These are phyloP conservation scores for Lomentospora prolificans DNA, from an alignment of 2,329 filamentous ascomycete genomes.

Conservation along the genomic window DNA sequence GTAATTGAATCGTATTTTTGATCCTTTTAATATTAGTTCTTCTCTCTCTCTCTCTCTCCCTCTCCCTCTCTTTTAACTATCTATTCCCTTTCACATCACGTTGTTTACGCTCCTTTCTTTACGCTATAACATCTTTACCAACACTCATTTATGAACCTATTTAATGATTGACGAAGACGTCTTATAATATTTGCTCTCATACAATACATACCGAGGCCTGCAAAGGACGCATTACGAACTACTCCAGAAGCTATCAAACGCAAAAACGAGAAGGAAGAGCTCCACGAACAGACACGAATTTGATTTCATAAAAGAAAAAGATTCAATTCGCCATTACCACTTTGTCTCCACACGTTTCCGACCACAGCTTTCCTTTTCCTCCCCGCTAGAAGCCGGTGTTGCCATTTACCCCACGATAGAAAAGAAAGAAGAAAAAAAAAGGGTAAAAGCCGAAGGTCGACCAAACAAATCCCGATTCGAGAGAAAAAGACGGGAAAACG, in stretches of 20 bases:
- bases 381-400: neutral
- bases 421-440: neutral
- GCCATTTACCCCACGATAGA: neutral
- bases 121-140: neutral
- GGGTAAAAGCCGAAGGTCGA: neutral
- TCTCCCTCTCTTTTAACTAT: neutral
- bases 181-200: neutral
- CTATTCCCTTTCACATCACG: neutral
- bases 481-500: neutral
- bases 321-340: neutral
- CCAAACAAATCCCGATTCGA: neutral
- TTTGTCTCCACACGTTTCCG: neutral
- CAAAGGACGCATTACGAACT: neutral
- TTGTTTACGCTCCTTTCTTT: neutral
- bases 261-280: neutral
- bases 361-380: neutral
- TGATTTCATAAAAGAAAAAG: neutral
- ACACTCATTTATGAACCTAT: constrained; percentile 1
- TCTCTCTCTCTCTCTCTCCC: neutral
- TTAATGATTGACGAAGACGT: neutral
- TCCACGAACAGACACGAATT: neutral
- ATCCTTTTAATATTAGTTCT: neutral
- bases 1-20: neutral
- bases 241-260: neutral
- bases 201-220: neutral